A percentile compares a stretch with the other conserved stretches of the same genome.
phyloP scores from a whole-genome alignment of 805 yeast genomes.

The Schwanniomyces vanrijiae region DNA sequence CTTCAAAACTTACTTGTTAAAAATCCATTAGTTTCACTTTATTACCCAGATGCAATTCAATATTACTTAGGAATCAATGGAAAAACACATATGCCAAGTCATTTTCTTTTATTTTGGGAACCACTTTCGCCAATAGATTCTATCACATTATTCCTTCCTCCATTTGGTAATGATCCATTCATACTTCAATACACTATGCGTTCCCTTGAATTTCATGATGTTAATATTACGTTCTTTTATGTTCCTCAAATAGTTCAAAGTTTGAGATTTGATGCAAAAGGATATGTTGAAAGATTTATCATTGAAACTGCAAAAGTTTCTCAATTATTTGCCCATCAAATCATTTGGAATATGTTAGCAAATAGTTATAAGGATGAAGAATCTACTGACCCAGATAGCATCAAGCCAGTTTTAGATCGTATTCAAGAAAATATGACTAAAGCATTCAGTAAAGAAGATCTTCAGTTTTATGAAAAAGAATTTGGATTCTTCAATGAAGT shows the following conservation, averaged over 20 bases:
- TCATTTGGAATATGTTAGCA: slow-evolving; percentile 97
- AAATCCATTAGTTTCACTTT: slow-evolving; percentile 60
- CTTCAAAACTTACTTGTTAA: slow-evolving; percentile 47
- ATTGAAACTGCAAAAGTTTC: slow-evolving; percentile 90
- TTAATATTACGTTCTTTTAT: slow-evolving; percentile 86
- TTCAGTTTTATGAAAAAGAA: slow-evolving; percentile 72
- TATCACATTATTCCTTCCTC: slow-evolving; percentile 79
- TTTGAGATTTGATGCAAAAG: slow-evolving; percentile 75
- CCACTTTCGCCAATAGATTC: slow-evolving; percentile 81
- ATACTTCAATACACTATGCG: slow-evolving; percentile 87
- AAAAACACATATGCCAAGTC: slow-evolving; percentile 35
- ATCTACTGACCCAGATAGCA: slow-evolving; percentile 69
- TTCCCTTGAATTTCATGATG: slow-evolving; percentile 84
- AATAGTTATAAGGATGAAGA: slow-evolving; percentile 91
- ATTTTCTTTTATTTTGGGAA: slow-evolving; percentile 63
- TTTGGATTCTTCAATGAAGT: slow-evolving; percentile 89
- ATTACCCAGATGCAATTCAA: slow-evolving; percentile 58
- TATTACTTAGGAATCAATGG: slow-evolving; percentile 46
- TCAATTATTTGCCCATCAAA: slow-evolving; percentile 93
- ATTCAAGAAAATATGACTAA: slow-evolving; percentile 65
- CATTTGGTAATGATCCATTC: slow-evolving; percentile 61
- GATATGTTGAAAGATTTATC: slow-evolving; percentile 85
- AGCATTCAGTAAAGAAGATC: slow-evolving; percentile 61
- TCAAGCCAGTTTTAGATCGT: slow-evolving; percentile 80
- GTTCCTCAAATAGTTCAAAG: slow-evolving; percentile 98